Base-by-base conservation (phyloP, 129 eudicot genomes). In the Heracleum sosnowskyi region DNA sequence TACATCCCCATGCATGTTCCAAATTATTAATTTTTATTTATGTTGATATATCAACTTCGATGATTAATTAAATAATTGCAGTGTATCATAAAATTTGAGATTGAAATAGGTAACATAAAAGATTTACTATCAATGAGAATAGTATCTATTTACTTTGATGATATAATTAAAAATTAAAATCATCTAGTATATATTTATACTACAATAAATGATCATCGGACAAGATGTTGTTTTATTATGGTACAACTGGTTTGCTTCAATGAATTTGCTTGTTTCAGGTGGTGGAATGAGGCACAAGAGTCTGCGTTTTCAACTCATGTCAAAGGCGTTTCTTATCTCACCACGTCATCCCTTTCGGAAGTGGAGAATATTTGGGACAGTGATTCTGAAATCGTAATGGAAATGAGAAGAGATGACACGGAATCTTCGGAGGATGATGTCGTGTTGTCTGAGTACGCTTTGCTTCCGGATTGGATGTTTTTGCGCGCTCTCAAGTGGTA, bases 391-490 rank as follows among this genome's bases (percentile, higher is more conserved):
- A 85, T 90, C 79, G 75, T 86, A 69, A 51, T 90, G 71, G 83
- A 80, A 37, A 69, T 90, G 90, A 80, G 78, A 49, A 81, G 79
- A 46, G 79, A 77, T 33, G 79, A 68, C 24, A 79, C 36, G 18
- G 78, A 41, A 3, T 22, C 49, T 36, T n/a, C 39, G 24, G 86
- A 68, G 35, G 84, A 80, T n/a, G 84, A 80, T n/a, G 80, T 41
- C n/a, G 82, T 26, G 29, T 73, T n/a, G 26, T 71, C 80, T 7
- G 85, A 86, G 70, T 89, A 69, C 45, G 92, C 96, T 2, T 83
- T 90, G 89, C 33, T 90, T 71, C 79, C 88, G 3, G 91, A 90
- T 69, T 84, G 89, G 89, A 90, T 90, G 96, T 90, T 88, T 75
- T 86, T 83, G 79, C 82, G 84, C 34, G 86, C 92, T 22, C 84